Evolutionary conservation across 2,329 filamentous ascomycete genomes (phyloP).

Genomic region (Scortechinia acanthostroma): DNA sequence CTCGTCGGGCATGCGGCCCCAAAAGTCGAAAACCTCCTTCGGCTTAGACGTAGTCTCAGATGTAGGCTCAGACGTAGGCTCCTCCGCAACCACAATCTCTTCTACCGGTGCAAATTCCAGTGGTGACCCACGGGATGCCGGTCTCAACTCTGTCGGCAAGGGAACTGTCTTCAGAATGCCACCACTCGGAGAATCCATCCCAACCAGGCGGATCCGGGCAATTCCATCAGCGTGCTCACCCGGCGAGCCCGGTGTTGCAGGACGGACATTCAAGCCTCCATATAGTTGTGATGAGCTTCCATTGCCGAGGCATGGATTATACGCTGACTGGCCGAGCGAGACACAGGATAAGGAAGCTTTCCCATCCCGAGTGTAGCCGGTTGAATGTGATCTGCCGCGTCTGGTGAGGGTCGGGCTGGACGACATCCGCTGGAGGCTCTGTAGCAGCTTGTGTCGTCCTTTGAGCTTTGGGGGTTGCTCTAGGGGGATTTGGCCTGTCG

Average conservation of each 20-base stretch:
- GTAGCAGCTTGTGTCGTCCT: conserved; percentile 63
- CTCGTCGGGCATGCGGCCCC: conserved; percentile 76
- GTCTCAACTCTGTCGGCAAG: neutral
- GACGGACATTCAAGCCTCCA: neutral
- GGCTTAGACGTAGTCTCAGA: conserved; percentile 12
- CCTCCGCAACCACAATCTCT: conserved; percentile 17
- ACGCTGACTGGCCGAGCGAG: conserved; percentile 34
- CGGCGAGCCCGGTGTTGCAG: neutral
- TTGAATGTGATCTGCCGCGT: conserved; percentile 55
- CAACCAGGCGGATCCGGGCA: neutral
- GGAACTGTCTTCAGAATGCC: neutral
- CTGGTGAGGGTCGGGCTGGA: conserved; percentile 69
- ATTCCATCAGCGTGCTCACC: neutral
- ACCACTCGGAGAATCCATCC: neutral
- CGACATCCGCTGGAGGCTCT: conserved; percentile 72
- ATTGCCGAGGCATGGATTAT: neutral
- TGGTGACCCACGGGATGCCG: neutral
- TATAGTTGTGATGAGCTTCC: neutral
- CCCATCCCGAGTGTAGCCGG: conserved; percentile 59
- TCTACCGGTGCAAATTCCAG: conserved; percentile 5
- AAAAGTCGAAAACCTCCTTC: conserved; percentile 56
- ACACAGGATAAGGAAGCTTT: conserved; percentile 44
- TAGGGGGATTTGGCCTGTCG: conserved; percentile 5
- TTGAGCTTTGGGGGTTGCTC: conserved; percentile 46
- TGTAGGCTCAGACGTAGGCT: conserved; percentile 46